Base-by-base conservation (phyloP, 805 yeast species). In the Yarrowia sp. region DNA sequence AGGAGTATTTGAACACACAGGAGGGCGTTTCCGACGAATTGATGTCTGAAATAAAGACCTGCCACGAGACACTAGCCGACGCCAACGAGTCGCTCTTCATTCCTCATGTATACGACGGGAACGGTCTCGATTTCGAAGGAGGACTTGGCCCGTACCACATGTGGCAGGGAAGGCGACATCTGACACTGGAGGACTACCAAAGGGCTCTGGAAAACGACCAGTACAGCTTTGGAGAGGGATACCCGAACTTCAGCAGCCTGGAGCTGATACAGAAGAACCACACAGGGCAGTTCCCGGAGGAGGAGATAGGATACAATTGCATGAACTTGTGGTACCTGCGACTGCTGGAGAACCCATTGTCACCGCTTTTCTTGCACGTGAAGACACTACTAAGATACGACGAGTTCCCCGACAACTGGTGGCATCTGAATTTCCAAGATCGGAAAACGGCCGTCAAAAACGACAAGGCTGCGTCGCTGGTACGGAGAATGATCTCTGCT, bases 361-460 rank as follows among this genome's bases (percentile, higher is more conserved):
- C 42, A 12, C 58, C 58, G 7, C 7, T 51, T 12, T 51, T 51
- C 24, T 18, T 51, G 22, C 58, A 51, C 12, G 58, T 55, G 10
- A 55, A 55, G 31, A 19, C 36, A 2, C 29, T 36, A 6, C 13
- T 27, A n/a, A 18, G 22, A n/a, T 29, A 38, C n/a, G 47, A 55
- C 16, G 47, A 55, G 25, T 55, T 27, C 8, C 61, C 61, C 1
- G 61, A 55, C 21, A 42, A 29, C 14, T 55, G 61, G 61, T 51
- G 58, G 58, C 31, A 32, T 12, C 18, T 51, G 12, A 25, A 16
- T 6, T 18, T 38, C 13, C 47, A 55, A 3, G 35, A 55, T 9
- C 25, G 27, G 0, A 27, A 38, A 14, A 9, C 35, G 10, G 29
- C 24, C 16, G 19, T n/a, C 46, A 36, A 39, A 13, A 22, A 14